Conservation (phyloP, 2,329 filamentous ascomycete genomes). For the Thielaviopsis musarum region DNA sequence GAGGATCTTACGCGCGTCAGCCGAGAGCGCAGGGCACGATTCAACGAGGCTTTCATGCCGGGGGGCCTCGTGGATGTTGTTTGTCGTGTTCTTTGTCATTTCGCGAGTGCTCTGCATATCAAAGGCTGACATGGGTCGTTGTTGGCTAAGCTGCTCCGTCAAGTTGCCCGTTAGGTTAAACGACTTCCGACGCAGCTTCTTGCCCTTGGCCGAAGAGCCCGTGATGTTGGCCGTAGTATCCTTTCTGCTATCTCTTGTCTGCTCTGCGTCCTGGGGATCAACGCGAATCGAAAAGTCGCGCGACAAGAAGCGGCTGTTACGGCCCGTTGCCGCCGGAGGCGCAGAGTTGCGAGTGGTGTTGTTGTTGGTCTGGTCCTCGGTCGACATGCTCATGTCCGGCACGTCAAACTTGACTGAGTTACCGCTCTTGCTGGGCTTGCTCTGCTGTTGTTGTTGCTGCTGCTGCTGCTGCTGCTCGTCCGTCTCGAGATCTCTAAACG, state of each 20-base stretch:
- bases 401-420: conserved; percentile 20
- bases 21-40: conserved; percentile 30
- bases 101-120: background rate
- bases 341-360: conserved; percentile 1
- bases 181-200: conserved; percentile 8
- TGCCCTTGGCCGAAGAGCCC: background rate
- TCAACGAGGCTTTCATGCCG: conserved; percentile 13
- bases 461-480: conserved; percentile 2
- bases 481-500: conserved; percentile 13
- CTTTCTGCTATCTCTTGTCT: conserved; percentile 8
- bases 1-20: conserved; percentile 34
- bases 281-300: conserved; percentile 15
- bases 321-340: conserved; percentile 7
- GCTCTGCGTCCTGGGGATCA: conserved; percentile 14
- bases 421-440: conserved; percentile 6
- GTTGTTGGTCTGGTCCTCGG: conserved; percentile 14
- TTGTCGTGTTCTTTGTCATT: background rate
- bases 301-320: conserved; percentile 14
- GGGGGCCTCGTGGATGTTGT: conserved; percentile 9
- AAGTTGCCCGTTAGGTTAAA: conserved; percentile 8
- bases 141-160: conserved; percentile 14
- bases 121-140: background rate
- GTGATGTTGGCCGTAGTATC: background rate
- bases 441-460: background rate
- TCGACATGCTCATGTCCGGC: conserved; percentile 20